Conservation (phyloP, 2,329 filamentous ascomycete species). For the Phialophora macrospora region DNA sequence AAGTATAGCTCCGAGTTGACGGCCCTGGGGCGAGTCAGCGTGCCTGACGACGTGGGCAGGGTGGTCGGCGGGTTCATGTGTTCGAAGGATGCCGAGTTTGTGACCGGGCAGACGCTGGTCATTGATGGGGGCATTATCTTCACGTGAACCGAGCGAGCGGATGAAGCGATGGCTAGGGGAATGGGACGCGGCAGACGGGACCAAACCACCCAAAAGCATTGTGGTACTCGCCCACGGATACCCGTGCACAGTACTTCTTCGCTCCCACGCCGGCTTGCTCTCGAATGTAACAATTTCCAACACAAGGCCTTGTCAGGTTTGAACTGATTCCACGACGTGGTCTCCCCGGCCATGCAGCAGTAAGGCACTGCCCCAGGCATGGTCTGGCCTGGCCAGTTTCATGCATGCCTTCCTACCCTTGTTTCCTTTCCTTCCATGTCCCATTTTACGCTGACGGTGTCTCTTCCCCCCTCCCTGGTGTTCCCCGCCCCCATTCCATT, state of each 20-base stretch:
- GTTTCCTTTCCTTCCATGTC: too few species aligned
- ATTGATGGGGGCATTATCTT: slow-evolving; percentile 66
- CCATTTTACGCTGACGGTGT: neutral
- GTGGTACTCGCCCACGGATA: neutral
- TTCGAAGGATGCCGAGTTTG: slow-evolving; percentile 63
- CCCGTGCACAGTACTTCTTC: neutral
- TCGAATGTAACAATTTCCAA: neutral
- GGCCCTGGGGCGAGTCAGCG: slow-evolving; percentile 62
- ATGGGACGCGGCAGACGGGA: neutral
- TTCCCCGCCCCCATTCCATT: neutral
- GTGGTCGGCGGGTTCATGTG: slow-evolving; percentile 65
- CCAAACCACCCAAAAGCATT: neutral
- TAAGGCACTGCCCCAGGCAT: too few species aligned
- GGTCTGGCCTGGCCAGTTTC: too few species aligned
- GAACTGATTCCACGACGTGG: neutral
- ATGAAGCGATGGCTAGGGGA: neutral
- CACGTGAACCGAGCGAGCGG: slow-evolving; percentile 22
- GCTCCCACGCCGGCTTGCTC: neutral
- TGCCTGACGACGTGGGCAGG: slow-evolving; percentile 67
- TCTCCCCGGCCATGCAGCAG: neutral
- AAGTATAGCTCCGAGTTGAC: slow-evolving; percentile 61
- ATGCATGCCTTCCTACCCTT: too few species aligned
- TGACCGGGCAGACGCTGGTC: slow-evolving; percentile 69
- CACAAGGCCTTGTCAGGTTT: neutral
- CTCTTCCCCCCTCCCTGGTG: neutral